Evolutionary conservation across 805 yeast species (phyloP).

Genomic region (Metschnikowia orientalis): DNA sequence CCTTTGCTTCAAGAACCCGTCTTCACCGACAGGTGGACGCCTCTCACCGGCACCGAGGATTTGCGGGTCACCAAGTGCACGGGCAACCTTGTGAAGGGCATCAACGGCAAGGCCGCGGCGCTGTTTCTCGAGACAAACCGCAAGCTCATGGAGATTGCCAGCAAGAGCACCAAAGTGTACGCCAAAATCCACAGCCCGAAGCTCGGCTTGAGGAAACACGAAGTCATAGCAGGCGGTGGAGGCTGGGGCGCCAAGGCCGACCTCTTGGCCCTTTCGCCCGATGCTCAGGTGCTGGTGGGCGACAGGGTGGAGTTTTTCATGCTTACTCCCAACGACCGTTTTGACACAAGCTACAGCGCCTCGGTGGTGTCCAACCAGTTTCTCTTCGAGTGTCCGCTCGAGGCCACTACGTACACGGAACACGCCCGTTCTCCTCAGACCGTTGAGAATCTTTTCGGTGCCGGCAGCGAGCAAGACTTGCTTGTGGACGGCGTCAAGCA

Average conservation of each 20-base stretch:
- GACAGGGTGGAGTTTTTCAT: constrained; percentile 44
- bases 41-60: constrained; percentile 22
- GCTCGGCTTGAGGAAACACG: constrained; percentile 27
- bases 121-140: constrained; percentile 46
- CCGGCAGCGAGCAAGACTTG: constrained; percentile 18
- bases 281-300: constrained; percentile 44
- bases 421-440: constrained; percentile 4
- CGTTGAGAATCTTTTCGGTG: constrained; percentile 16
- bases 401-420: constrained; percentile 23
- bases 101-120: constrained; percentile 56
- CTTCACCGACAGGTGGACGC: constrained; percentile 31
- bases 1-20: constrained; percentile 7
- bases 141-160: constrained; percentile 33
- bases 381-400: constrained; percentile 31
- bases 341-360: not conserved
- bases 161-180: constrained; percentile 42
- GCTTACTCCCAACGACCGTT: constrained; percentile 36
- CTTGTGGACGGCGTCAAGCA: constrained; percentile 12
- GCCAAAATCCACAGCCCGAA: constrained; percentile 25
- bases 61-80: constrained; percentile 45
- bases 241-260: constrained; percentile 71
- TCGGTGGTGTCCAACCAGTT: constrained; percentile 11
- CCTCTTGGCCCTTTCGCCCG: constrained; percentile 62
- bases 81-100: constrained; percentile 56
- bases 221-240: constrained; percentile 71